Evolutionary conservation across 768 basidiomycete species (phyloP), one percentile per base, ranked within the genome.

Genomic region (Leccinum rimulosum): DNA sequence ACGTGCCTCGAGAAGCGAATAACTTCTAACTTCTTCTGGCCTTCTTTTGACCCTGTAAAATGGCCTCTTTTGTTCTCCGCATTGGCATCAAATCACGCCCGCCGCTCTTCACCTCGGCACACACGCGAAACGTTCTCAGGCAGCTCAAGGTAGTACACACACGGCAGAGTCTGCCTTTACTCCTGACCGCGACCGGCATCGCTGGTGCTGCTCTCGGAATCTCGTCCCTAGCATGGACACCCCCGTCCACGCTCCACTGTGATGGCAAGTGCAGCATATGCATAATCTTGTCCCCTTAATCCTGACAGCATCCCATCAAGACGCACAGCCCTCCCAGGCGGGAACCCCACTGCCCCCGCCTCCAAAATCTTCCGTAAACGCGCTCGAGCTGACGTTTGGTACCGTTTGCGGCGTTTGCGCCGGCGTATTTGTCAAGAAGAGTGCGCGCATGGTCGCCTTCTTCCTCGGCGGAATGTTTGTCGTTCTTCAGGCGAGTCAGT

Each of bases 371-470:
- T 80, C 84, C 1, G 78, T 97, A n/a, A 91, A 86, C 56, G 58
- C 85, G 19, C 88, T 88, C 68, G 88, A 96, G 64, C 83, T 98
- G 28, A 79, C 86, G 0, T 98, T 98, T 70, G 96, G 96, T 11
- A 91, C 93, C 5, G 86, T 91, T 0, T 84, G 87, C 57, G 96
- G 96, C 0, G 70, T 98, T 45, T 97, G 93, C 67, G 86, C 93
- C 0, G 96, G 96, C 0, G 81, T 98, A 0, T 98, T 98, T 69
- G 79, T 96, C 65, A 98, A 97, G 76, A 98, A 96, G 73, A 95
- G 96, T n/a, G 84, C 88, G 8, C 91, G 88, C 71, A 79, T 84
- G 2, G 73, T 88, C 11, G 96, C 95, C 0, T 95, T 93, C 75
- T 70, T 89, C 47, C 75, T 97, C n/a, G 96, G 96, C 3, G 94